These are phyloP conservation scores for Claviceps maximensis DNA, from an alignment of 2,329 filamentous ascomycete species.

Conservation along the genomic window DNA sequence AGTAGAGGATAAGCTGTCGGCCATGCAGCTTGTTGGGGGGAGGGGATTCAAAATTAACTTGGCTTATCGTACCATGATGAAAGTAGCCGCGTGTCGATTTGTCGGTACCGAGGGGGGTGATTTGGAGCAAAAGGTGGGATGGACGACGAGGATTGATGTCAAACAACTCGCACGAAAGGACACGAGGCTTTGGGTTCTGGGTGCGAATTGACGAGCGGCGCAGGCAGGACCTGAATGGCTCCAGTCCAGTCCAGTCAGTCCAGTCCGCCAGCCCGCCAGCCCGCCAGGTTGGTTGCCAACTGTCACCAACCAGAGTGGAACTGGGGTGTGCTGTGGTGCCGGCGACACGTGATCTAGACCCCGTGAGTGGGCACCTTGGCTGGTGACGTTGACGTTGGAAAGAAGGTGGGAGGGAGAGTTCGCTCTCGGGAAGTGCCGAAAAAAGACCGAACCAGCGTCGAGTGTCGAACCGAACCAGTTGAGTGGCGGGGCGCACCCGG, in stretches of 20 bases:
- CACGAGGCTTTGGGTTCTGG: neutral
- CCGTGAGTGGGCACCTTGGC: neutral
- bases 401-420: too few relatives aligned
- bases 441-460: too few relatives aligned
- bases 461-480: too few relatives aligned
- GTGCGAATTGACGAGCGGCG: constrained; percentile 1
- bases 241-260: too few relatives aligned
- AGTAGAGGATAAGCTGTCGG: neutral
- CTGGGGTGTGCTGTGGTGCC: neutral
- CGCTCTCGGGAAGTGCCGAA: too few relatives aligned
- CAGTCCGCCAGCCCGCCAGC: neutral
- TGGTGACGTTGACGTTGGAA: too few relatives aligned
- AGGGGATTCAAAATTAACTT: neutral
- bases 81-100: neutral
- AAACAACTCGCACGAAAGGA: neutral
- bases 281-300: constrained; percentile 1
- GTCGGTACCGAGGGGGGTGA: neutral
- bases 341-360: neutral
- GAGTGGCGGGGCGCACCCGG: neutral
- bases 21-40: neutral
- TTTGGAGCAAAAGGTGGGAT: neutral
- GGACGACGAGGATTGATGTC: neutral
- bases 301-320: neutral
- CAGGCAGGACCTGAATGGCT: neutral
- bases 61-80: constrained; percentile 2